Percentiles rank a stretch among this genome's conserved stretches.
Evolutionary conservation across 208 protist species (phyloP).

Genomic region (Tritrichomonas foetus): DNA sequence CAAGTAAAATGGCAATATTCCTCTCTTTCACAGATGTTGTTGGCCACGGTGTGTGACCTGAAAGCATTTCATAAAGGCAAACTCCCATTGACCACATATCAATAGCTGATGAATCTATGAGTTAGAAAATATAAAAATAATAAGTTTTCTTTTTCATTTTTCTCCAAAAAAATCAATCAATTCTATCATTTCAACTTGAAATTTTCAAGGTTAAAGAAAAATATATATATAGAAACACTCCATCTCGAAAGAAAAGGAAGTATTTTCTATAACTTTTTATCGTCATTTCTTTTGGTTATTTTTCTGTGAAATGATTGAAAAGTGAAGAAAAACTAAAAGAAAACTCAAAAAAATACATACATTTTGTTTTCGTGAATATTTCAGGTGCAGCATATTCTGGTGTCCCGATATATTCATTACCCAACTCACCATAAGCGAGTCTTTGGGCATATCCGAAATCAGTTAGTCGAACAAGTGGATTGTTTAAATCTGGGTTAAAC

Average conservation of each 20-base stretch:
- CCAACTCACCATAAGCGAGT: not conserved
- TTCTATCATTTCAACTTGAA: too few relatives aligned
- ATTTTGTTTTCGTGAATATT: not conserved
- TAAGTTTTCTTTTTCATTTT: too few relatives aligned
- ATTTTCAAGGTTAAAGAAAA: too few relatives aligned
- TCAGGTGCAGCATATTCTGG: constrained; percentile 11
- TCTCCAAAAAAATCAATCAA: too few relatives aligned
- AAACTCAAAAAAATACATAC: not conserved
- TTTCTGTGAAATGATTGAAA: too few relatives aligned
- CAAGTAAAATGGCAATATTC: not conserved
- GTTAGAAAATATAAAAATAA: not conserved
- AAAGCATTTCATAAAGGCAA: not conserved
- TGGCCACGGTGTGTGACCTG: not conserved
- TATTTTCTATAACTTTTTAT: too few relatives aligned
- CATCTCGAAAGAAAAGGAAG: too few relatives aligned
- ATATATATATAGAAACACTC: too few relatives aligned
- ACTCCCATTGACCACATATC: constrained; percentile 35
- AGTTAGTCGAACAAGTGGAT: not conserved
- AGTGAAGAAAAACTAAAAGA: too few relatives aligned
- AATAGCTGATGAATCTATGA: not conserved
- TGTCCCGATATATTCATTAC: not conserved
- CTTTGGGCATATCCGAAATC: not conserved
- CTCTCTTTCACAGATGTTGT: too few relatives aligned
- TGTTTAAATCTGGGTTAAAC: not conserved
- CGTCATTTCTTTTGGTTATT: too few relatives aligned